Base-by-base conservation (phyloP, 768 basidiomycete species). In the Terana coerulea region DNA sequence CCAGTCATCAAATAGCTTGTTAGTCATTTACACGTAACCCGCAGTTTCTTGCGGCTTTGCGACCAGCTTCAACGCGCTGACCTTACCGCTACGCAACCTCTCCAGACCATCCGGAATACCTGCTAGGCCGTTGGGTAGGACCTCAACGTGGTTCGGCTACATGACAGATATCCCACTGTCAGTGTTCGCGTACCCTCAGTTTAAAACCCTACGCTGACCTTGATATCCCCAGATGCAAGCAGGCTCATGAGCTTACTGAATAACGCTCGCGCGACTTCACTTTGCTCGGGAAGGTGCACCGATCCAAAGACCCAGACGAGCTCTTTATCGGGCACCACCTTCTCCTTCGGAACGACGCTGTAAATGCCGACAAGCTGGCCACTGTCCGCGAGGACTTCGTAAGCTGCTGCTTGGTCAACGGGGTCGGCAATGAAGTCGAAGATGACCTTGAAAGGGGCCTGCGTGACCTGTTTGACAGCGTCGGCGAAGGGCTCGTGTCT, bases 41-140 rank as follows among this genome's bases (percentile, higher is more conserved):
- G 28, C 8, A 19, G 8, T 30, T 30, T 76, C 72, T 51, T 69
- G 69, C 15, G 75, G 76, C 47, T 62, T 69, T 1, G 53, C 71
- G 8, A 79, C 66, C 19, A 79, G 57, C 58, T 79, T 79, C 15
- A 53, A 60, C 5, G 71, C 76, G n/a, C 74, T 76, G 26, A 77
- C 65, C 37, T 59, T 53, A 9, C 70, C 66, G 2, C 54, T 53
- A 59, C 60, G 62, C 59, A 78, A 35, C 53, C 60, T 61, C 39
- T 70, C 62, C 26, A 79, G 57, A 2, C 72, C 75, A 7, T 51
- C 66, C 0, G 54, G 51, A 5, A 77, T 67, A 9, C 69, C 75
- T 7, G 59, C 51, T 1, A 79, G 62, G 1, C 78, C 78, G 25
- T 62, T 57, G 0, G 70, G 67, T 9, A 79, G 60, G n/a, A 76